These are phyloP conservation scores for Carex scoparia DNA, from an alignment of 176 grass and related monocot genomes.

Conservation along the genomic window DNA sequence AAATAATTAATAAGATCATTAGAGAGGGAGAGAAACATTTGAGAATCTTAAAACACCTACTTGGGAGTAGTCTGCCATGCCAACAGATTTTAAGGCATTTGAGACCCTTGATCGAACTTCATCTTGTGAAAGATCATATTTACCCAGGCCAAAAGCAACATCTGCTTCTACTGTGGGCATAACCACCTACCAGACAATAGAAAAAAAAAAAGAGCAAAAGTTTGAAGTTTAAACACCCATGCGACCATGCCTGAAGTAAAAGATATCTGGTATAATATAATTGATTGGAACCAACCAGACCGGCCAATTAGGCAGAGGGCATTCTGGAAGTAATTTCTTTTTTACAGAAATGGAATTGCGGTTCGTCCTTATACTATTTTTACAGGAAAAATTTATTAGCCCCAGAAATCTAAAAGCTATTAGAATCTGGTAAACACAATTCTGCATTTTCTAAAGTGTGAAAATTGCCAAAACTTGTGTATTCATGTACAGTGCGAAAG, in stretches of 20 bases:
- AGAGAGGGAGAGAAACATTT: not conserved
- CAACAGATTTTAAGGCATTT: constrained; percentile 64
- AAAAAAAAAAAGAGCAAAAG: not conserved
- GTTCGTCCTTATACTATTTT: not conserved
- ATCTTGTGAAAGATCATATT: constrained; percentile 63
- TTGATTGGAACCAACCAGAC: not conserved
- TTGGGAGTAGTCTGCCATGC: constrained; percentile 77
- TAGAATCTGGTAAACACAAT: not conserved
- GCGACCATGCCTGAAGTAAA: not conserved
- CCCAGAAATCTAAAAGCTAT: not conserved
- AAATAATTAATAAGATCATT: not conserved
- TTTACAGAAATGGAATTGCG: not conserved
- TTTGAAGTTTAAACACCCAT: not conserved
- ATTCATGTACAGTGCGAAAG: not conserved
- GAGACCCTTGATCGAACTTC: constrained; percentile 77
- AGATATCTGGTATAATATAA: not conserved
- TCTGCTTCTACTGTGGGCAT: constrained; percentile 92
- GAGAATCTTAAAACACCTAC: constrained; percentile 34
- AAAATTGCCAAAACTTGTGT: not conserved
- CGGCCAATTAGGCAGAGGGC: not conserved
- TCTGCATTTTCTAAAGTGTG: not conserved
- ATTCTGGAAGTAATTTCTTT: not conserved
- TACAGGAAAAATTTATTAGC: not conserved
- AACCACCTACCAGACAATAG: constrained; percentile 48
- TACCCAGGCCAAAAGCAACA: constrained; percentile 96